Evolutionary conservation across 2,329 filamentous ascomycete genomes (phyloP).

Genomic region (Diaporthe vaccinii): DNA sequence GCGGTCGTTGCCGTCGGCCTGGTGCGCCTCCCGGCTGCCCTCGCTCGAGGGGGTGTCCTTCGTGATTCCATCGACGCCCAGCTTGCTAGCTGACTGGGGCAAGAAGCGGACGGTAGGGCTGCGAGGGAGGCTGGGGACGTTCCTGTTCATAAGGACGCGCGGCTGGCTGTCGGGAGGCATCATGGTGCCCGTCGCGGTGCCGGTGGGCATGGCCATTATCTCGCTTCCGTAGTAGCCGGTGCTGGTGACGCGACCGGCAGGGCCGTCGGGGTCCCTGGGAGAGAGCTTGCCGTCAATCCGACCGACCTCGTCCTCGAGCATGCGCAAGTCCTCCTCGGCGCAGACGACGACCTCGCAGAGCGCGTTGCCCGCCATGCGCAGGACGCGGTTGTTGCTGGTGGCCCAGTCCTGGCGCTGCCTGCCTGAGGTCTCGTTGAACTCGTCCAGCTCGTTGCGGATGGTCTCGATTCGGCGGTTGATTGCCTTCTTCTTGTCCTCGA

Average conservation of each 20-base stretch:
- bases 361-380: constrained; percentile 38
- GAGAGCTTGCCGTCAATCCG: constrained; percentile 33
- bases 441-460: constrained; percentile 34
- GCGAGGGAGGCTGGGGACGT: constrained; percentile 15
- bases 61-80: constrained; percentile 8
- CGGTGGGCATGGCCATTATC: constrained; percentile 24
- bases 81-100: constrained; percentile 25
- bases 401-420: constrained; percentile 37
- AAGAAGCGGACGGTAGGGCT: constrained; percentile 29
- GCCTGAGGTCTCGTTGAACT: constrained; percentile 34
- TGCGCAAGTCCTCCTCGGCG: constrained; percentile 34
- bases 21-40: neutral
- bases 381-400: constrained; percentile 33
- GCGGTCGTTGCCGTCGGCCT: neutral
- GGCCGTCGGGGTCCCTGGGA: constrained; percentile 32
- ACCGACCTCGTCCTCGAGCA: constrained; percentile 40
- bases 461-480: constrained; percentile 21
- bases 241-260: constrained; percentile 28
- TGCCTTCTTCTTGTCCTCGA: constrained; percentile 32
- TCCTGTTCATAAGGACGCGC: neutral
- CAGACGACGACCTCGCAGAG: constrained; percentile 36
- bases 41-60: constrained; percentile 26
- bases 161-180: neutral
- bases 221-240: constrained; percentile 32
- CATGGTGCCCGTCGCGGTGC: neutral